These are phyloP conservation scores for Lentinula edodes DNA, from an alignment of 768 basidiomycete genomes.

Conservation along the genomic window DNA sequence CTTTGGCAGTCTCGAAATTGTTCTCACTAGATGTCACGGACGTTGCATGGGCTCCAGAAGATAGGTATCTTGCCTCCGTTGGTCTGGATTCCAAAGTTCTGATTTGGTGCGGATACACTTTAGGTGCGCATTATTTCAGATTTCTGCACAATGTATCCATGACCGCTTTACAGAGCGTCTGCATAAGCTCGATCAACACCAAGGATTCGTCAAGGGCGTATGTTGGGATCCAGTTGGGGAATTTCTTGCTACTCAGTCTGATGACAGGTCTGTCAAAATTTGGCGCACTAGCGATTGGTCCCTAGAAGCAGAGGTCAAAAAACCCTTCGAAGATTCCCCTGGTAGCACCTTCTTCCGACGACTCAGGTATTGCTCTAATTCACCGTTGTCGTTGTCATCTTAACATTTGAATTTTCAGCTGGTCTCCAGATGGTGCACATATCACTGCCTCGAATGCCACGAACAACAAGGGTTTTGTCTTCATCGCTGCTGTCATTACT, in stretches of 20 bases:
- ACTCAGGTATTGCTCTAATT: conserved; percentile 52
- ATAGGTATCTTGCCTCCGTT: conserved; percentile 88
- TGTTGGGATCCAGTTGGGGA: conserved; percentile 99
- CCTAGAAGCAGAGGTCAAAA: conserved; percentile 75
- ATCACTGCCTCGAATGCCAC: conserved; percentile 97
- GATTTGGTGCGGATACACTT: conserved; percentile 90
- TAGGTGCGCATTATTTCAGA: conserved; percentile 47
- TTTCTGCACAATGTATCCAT: neutral
- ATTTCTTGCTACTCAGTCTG: conserved; percentile 95
- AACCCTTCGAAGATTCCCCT: conserved; percentile 92
- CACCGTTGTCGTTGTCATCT: neutral
- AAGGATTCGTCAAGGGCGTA: conserved; percentile 97
- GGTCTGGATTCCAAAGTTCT: conserved; percentile 88
- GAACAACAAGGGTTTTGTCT: conserved; percentile 93
- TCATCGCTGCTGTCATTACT: conserved; percentile 94
- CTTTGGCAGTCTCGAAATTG: conserved; percentile 2
- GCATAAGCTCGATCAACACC: conserved; percentile 79
- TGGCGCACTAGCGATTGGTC: conserved; percentile 95
- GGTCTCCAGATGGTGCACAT: conserved; percentile 99
- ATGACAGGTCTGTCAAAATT: conserved; percentile 94
- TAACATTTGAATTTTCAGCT: conserved; percentile 41
- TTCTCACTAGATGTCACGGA: conserved; percentile 77
- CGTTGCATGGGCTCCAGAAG: conserved; percentile 91
- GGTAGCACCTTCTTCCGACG: conserved; percentile 92
- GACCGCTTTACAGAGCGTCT: conserved; percentile 58